Base-by-base conservation (phyloP, 106 monocot genomes). In the Posidonia australis region DNA sequence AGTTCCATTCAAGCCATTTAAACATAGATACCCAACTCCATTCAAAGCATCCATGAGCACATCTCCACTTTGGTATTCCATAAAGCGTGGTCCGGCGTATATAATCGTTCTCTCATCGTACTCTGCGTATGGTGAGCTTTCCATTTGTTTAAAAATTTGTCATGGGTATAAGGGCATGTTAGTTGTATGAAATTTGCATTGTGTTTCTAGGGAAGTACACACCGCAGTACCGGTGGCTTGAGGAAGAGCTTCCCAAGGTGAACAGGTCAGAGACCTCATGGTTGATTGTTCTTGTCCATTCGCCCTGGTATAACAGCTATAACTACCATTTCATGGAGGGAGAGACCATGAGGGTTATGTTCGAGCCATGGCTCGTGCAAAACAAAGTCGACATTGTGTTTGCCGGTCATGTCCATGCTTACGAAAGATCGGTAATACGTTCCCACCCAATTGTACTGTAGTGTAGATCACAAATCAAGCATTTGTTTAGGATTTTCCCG, bases 51-150 rank as follows among this genome's bases (percentile, higher is more conserved):
- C 98, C 5, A 60, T 60, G 26, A 99, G 98, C 77, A 91, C 80
- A 64, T 85, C 98, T 79, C 85, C 98, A 4, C 74, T 98, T 66
- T 98, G 87, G 87, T 91, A 98, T 77, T 82, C 90, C 17, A 60
- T 98, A 23, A 90, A 87, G 71, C 96, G 90, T 43, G 90, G 87
- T 66, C 81, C 87, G 62, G 96, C 96, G n/a, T 82, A 98, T 60
- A 79, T 91, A 63, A 85, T 98, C 52, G 87, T 90, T 65, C 77
- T 98, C 13, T 98, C 96, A 44, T 87, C 87, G 67, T 98, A 90
- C 74, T 87, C 96, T 66, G 84, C 96, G 45, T 98, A 87, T 66
- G 96, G 96, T 98, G 82, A 19, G 3, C 0, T 20, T 45, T 42
- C 11, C 48, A 48, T 48, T 18, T 48, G 9, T 48, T 48, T 14